A percentile compares a stretch with the other conserved stretches of the same genome.
Conservation (phyloP, 2,329 filamentous ascomycete species). For the Monilinia fructigena region DNA sequence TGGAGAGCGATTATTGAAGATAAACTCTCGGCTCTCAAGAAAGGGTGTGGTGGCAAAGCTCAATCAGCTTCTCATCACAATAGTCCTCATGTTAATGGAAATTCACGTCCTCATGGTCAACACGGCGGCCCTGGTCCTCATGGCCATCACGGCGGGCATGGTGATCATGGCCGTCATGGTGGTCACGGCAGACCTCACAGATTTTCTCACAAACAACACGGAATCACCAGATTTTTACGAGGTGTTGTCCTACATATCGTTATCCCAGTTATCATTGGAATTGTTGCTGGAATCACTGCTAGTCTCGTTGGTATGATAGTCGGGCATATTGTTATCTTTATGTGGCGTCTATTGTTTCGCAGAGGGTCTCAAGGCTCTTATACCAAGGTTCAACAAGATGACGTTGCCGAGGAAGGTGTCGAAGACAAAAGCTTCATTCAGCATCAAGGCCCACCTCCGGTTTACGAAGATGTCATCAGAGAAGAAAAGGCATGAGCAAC, state of each 20-base stretch:
- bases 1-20: slow-evolving; percentile 52
- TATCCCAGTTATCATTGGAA: slow-evolving; percentile 66
- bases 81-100: slow-evolving; percentile 19
- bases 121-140: slow-evolving; percentile 33
- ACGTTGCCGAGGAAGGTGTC: slow-evolving; percentile 23
- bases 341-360: slow-evolving; percentile 56
- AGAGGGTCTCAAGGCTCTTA: slow-evolving; percentile 40
- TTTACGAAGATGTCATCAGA: slow-evolving; percentile 33
- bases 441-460: slow-evolving; percentile 37
- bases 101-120: slow-evolving; percentile 32
- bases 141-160: slow-evolving; percentile 31
- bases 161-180: slow-evolving; percentile 28
- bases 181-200: slow-evolving; percentile 34
- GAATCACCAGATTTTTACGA: slow-evolving; percentile 51
- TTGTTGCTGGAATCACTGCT: slow-evolving; percentile 65
- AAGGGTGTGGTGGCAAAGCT: slow-evolving; percentile 29
- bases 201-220: slow-evolving; percentile 42
- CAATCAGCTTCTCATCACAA: slow-evolving; percentile 28
- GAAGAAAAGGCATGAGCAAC: slow-evolving; percentile 29
- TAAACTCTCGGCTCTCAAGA: slow-evolving; percentile 46
- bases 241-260: slow-evolving; percentile 62
- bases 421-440: slow-evolving; percentile 35
- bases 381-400: slow-evolving; percentile 31
- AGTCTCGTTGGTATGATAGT: slow-evolving; percentile 67
- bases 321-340: slow-evolving; percentile 59